Percentiles rank a stretch among this genome's conserved stretches.
Conservation (phyloP, 116 monocot genomes). For the Iris pallida region DNA sequence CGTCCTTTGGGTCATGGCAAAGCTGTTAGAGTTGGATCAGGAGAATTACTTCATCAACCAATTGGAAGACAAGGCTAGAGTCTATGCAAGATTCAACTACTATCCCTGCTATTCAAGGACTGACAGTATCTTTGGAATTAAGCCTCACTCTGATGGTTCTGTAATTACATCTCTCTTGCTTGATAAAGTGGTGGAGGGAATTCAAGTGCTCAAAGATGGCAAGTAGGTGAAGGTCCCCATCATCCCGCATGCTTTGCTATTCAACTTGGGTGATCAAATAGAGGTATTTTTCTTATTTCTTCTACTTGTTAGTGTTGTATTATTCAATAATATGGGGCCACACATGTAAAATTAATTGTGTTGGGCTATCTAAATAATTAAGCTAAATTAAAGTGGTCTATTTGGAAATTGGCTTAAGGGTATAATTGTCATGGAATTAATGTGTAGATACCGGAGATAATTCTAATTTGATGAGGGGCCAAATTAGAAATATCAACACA, state of each 20-base stretch:
- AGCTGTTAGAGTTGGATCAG: slow-evolving; percentile 31
- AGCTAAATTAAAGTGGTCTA: no score
- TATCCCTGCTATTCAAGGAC: slow-evolving; percentile 57
- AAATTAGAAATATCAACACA: no score
- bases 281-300: slow-evolving; percentile 31
- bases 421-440: no score
- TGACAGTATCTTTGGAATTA: slow-evolving; percentile 56
- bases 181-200: slow-evolving; percentile 44
- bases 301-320: no score
- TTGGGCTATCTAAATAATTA: no score
- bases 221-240: slow-evolving; percentile 46
- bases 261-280: slow-evolving; percentile 55
- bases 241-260: slow-evolving; percentile 40
- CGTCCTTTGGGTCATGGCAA: slow-evolving; percentile 38
- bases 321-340: no score
- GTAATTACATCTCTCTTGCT: slow-evolving; percentile 22
- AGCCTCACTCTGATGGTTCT: slow-evolving; percentile 54
- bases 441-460: no score
- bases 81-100: slow-evolving; percentile 52
- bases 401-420: no score
- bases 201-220: slow-evolving; percentile 50
- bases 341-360: no score
- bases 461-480: no score
- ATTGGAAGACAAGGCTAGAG: slow-evolving; percentile 18
- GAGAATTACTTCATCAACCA: slow-evolving; percentile 39